Percentiles rank a stretch among this genome's conserved stretches.
Evolutionary conservation across 495 filamentous ascomycete species (phyloP).

Genomic region (Aspergillus sclerotioniger): DNA sequence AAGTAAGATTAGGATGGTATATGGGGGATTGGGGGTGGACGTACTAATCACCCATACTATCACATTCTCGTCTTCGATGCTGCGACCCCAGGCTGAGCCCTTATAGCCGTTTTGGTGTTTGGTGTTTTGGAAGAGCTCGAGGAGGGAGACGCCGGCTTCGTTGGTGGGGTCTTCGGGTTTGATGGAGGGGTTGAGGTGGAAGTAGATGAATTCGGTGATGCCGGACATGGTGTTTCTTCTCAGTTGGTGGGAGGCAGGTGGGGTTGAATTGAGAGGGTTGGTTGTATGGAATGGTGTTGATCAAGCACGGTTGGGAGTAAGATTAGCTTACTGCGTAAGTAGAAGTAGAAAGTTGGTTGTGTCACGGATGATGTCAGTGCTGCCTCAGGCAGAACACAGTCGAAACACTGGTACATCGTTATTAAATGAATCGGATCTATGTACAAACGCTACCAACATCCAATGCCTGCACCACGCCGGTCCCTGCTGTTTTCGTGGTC

Average conservation of each 20-base stretch:
- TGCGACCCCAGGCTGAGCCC: constrained; percentile 41
- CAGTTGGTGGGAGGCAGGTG: background rate
- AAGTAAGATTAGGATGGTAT: too few species aligned
- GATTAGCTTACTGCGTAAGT: too few species aligned
- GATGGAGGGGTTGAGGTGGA: constrained; percentile 38
- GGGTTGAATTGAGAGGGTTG: background rate
- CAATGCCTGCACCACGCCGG: constrained; percentile 15
- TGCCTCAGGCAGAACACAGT: constrained; percentile 4
- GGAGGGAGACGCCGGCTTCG: constrained; percentile 30
- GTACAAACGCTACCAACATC: too few species aligned
- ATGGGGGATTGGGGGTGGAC: background rate
- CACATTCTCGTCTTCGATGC: constrained; percentile 34
- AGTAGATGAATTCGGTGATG: constrained; percentile 41
- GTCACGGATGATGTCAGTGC: background rate
- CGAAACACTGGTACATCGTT: too few species aligned
- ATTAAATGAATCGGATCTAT: too few species aligned
- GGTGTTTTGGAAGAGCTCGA: constrained; percentile 27
- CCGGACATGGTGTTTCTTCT: background rate
- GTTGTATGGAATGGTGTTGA: background rate
- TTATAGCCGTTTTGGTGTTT: constrained; percentile 37
- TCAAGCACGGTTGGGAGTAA: too few species aligned
- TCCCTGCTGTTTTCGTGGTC: constrained; percentile 12
- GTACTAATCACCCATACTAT: constrained; percentile 44
- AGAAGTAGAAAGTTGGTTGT: background rate
- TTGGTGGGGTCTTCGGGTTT: constrained; percentile 40